Conservation (phyloP, 768 basidiomycete species). For the Leccinum uliginosum region DNA sequence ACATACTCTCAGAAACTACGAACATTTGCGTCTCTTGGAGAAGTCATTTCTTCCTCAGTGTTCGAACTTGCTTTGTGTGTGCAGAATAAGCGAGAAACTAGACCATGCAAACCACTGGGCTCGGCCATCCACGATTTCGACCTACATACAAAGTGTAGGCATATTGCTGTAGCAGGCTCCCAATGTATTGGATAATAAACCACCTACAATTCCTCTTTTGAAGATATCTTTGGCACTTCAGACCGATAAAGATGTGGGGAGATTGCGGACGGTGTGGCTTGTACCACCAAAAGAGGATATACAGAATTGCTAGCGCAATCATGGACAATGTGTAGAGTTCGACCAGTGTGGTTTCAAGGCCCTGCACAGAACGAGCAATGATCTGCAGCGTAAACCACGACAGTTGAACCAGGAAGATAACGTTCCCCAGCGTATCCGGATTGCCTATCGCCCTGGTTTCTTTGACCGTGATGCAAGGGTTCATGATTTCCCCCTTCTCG, state of each 20-base stretch:
- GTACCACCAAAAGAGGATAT: not conserved
- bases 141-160: not conserved
- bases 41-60: not conserved
- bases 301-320: no score
- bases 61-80: not conserved
- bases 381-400: not conserved
- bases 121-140: not conserved
- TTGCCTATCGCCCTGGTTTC: not conserved
- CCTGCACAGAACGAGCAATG: not conserved
- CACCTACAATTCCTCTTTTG: not conserved
- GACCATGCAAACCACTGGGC: not conserved
- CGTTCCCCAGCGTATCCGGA: not conserved
- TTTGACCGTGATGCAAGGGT: not conserved
- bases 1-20: not conserved
- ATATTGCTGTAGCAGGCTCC: not conserved
- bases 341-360: not conserved
- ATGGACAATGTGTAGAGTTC: not conserved
- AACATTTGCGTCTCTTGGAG: not conserved
- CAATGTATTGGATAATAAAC: not conserved
- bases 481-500: not conserved
- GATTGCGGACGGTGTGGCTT: not conserved
- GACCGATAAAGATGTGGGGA: not conserved
- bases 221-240: no score
- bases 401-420: not conserved
- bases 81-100: not conserved